phyloP scores from a whole-genome alignment of 140 eudicot species.

The Senecio squalidus region DNA sequence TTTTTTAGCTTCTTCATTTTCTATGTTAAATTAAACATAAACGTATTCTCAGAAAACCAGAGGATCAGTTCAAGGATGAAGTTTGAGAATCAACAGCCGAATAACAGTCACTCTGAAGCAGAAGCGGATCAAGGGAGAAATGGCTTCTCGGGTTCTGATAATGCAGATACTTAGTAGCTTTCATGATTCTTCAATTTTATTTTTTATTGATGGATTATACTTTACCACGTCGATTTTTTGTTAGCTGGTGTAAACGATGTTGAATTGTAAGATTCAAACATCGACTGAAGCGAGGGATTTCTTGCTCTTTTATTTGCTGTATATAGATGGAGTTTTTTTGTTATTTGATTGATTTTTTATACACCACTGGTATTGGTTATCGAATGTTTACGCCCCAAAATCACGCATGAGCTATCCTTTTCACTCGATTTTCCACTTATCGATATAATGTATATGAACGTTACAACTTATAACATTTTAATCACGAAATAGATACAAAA shows the following conservation, averaged over 20 bases:
- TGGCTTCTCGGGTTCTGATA: conserved; percentile 48
- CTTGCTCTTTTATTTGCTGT: conserved; percentile 6
- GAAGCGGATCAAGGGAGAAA: conserved; percentile 43
- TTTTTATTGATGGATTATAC: not conserved
- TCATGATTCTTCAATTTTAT: conserved; percentile 12
- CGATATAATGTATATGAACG: not conserved
- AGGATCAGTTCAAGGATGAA: conserved; percentile 46
- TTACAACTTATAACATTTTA: not conserved
- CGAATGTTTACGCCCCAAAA: not conserved
- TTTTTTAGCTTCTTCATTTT: not conserved
- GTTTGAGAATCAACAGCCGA: conserved; percentile 29
- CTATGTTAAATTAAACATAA: not conserved
- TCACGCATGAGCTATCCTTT: not conserved
- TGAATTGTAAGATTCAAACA: not conserved
- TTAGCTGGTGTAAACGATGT: not conserved
- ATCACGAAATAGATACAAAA: not conserved
- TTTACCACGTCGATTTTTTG: not conserved
- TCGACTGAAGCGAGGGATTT: not conserved
- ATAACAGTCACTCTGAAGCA: conserved; percentile 34
- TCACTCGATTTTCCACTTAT: not conserved
- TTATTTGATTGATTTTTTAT: not conserved
- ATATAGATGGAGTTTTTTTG: not conserved
- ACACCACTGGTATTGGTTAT: not conserved
- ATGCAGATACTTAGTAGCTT: conserved; percentile 29
- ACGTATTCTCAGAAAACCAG: conserved; percentile 35